Conservation (phyloP, 2,329 filamentous ascomycete genomes). For the Phyllosticta ampelicida region DNA sequence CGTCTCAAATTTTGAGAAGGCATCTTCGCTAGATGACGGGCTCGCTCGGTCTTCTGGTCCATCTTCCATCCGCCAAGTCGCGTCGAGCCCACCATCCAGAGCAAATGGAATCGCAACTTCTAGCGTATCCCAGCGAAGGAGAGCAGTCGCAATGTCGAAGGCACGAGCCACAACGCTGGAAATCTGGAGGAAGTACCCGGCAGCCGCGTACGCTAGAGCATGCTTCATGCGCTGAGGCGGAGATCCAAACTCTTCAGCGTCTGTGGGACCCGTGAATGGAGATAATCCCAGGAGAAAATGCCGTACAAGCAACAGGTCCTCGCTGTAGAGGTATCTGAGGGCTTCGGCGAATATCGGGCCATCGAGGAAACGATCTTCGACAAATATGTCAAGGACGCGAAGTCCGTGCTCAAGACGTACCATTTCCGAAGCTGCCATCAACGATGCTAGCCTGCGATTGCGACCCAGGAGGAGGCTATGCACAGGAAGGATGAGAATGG, state of each 20-base stretch:
- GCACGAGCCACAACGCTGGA: slow-evolving; percentile 46
- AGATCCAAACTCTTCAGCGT: slow-evolving; percentile 17
- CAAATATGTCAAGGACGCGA: slow-evolving; percentile 6
- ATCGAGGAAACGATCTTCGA: slow-evolving; percentile 7
- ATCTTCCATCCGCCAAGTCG: slow-evolving; percentile 20
- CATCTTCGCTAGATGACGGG: slow-evolving; percentile 22
- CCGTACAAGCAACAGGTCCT: slow-evolving; percentile 20
- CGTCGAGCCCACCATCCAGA: slow-evolving; percentile 36
- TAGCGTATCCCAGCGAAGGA: slow-evolving; percentile 53
- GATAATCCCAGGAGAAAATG: slow-evolving; percentile 21
- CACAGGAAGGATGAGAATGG: slow-evolving; percentile 23
- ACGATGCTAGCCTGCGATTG: slow-evolving; percentile 24
- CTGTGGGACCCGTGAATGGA: slow-evolving; percentile 19
- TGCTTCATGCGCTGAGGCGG: slow-evolving; percentile 27
- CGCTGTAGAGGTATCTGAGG: slow-evolving; percentile 27
- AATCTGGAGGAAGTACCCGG: slow-evolving; percentile 49
- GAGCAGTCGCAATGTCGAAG: slow-evolving; percentile 46
- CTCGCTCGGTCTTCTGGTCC: slow-evolving; percentile 25
- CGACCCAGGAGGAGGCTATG: slow-evolving; percentile 26
- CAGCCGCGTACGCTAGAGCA: slow-evolving; percentile 51
- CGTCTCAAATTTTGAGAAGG: slow-evolving; percentile 13
- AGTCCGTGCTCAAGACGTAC: not conserved
- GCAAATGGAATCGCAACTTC: slow-evolving; percentile 52
- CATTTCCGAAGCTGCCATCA: slow-evolving; percentile 14
- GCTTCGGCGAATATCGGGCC: slow-evolving; percentile 20